Evolutionary conservation across 2,329 filamentous ascomycete genomes (phyloP), one percentile per base, ranked within the genome.

Genomic region (Colletotrichum tofieldiae): DNA sequence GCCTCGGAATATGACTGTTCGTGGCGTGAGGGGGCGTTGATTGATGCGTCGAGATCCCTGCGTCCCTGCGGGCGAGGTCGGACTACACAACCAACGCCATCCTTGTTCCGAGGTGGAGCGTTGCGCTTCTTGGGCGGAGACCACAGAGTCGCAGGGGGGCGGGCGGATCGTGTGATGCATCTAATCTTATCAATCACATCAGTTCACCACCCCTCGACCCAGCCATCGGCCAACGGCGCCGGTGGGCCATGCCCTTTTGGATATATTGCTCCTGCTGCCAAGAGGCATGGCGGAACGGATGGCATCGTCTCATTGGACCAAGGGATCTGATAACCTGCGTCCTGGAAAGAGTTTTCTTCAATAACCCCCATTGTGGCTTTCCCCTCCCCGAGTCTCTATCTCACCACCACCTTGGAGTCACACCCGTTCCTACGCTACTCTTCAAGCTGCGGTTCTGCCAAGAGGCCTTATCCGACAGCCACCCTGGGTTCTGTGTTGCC

Each of bases 151-250:
- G 11, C 41, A 43, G 35, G 35, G 43, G 43, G 7, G 5, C 5
- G 8, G 41, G 52, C 52, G 58, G 58, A 61, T 65, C 67, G 29
- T 52, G 45, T 60, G 62, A 71, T 71, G 62, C 67, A 71, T 71
- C 55, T 71, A 71, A 71, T 71, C 67, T 71, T 71, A 71, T 71
- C 67, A 71, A 71, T 71, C 62, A 66, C 67, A 71, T 71, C 67
- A 71, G 67, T 66, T 29, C 56, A 62, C 47, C 41, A 51, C n/a
- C 23, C 23, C 18, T n/a, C 18, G 16, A 23, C 62, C 29, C 63
- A n/a, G 20, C 54, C 67, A 61, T 23, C 60, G 26, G 58, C 58
- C 35, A 56, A 59, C 55, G 23, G 35, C 23, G 23, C 56, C 61
- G 45, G 43, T 16, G 43, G 20, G 41, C 41, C 23, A 64, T 71